Evolutionary conservation across 2,329 filamentous ascomycete genomes (phyloP), one percentile per base, ranked within the genome.

Genomic region (Westerdykella aurantiaca): DNA sequence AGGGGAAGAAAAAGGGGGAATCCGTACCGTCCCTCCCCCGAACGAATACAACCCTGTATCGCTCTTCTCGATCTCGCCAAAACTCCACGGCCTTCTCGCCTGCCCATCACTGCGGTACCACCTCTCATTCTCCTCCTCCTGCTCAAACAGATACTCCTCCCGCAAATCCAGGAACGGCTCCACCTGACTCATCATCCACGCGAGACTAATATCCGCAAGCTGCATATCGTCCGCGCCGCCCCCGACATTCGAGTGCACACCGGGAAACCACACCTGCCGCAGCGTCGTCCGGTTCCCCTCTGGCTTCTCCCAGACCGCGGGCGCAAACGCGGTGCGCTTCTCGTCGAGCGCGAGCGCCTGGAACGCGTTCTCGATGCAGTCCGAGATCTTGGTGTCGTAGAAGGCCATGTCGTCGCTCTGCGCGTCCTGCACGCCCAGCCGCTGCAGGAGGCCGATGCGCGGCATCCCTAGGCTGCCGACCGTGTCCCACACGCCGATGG

Each of bases 131-230:
- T 67, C 58, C 16, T 73, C 70, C 43, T 72, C 70, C 42, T 73
- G 67, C 48, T 74, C 70, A 18, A 73, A 65, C 13, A 75, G 47
- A 48, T 73, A 75, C 37, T 72, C 69, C 4, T 67, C 60, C 41
- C 73, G 63, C 53, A 76, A 69, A 46, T 75, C 73, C 45, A 74
- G 54, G 37, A 74, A 73, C 1, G 68, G 67, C 41, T 70, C 64
- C 37, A 77, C 58, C 44, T 78, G 74, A 40, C 70, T 69, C 54
- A 79, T 75, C 76, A 80, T 79, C 76, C 76, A 80, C 4, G 76
- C 76, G 1, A 79, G 58, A 5, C 72, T 70, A 22, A 79, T 76
- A 34, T 77, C 73, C 10, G 73, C 69, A 29, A 75, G 66, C 25
- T 76, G 69, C 48, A 61, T 56, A 33, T 66, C 64, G 41, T 66